These are phyloP conservation scores for Gracilaria vermiculophylla DNA, from an alignment of 23 red algal genomes.

Conservation along the genomic window DNA sequence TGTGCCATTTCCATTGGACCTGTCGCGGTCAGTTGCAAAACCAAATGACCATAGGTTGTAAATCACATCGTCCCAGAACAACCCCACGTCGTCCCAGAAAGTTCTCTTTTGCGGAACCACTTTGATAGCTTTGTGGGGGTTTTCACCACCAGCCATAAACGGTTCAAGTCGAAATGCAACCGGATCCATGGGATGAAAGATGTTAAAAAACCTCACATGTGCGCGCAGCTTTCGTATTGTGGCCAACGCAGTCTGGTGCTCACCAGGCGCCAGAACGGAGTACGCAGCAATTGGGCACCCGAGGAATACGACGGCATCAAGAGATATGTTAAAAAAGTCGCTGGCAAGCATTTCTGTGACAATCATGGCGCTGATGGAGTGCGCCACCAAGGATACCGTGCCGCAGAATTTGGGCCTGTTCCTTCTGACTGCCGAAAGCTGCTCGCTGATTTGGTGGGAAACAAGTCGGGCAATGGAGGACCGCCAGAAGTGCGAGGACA, in stretches of 20 bases:
- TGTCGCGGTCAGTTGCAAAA: conserved; percentile 6
- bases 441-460: conserved; percentile 14
- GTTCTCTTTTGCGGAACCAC: conserved; percentile 20
- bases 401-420: conserved; percentile 41
- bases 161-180: conserved; percentile 59
- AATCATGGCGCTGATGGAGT: conserved; percentile 39
- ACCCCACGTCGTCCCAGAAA: conserved; percentile 49
- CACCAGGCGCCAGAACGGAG: conserved; percentile 41
- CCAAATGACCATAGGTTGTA: conserved; percentile 35
- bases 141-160: not conserved
- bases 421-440: conserved; percentile 34
- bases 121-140: not conserved
- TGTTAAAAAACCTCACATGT: conserved; percentile 33
- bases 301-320: conserved; percentile 44
- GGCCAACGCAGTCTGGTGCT: conserved; percentile 22
- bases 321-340: not conserved
- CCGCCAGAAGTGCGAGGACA: conserved; percentile 44
- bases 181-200: conserved; percentile 61
- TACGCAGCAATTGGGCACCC: conserved; percentile 47
- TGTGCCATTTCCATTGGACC: not conserved
- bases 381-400: conserved; percentile 27
- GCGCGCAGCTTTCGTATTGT: conserved; percentile 10
- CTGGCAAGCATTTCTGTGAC: conserved; percentile 37
- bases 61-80: conserved; percentile 56
- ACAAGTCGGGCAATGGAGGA: conserved; percentile 12